These are phyloP conservation scores for Pythium scleroteichum DNA, from an alignment of 352 stramenopile species.

Conservation along the genomic window DNA sequence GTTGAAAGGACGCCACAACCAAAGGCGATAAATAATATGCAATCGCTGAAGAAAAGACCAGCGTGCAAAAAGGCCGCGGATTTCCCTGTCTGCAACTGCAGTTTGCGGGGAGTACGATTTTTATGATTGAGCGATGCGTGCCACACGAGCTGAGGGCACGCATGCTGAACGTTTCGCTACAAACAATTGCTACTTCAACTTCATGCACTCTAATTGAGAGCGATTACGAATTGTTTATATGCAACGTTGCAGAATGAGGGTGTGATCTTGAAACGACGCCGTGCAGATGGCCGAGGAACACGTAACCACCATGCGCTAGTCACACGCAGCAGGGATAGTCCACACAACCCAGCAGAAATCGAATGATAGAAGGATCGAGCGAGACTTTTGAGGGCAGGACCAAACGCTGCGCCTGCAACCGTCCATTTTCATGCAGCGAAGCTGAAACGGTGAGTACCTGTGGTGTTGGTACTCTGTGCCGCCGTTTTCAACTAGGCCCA, in stretches of 20 bases:
- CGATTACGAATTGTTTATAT: neutral
- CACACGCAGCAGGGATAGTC: neutral
- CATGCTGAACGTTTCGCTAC: no score
- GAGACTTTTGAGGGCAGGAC: neutral
- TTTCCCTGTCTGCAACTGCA: no score
- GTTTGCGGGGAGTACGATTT: neutral
- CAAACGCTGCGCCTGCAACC: constrained; percentile 9
- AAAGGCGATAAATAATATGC: neutral
- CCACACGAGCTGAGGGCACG: no score
- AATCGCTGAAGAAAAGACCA: neutral
- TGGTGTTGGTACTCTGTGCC: no score
- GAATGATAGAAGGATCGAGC: neutral
- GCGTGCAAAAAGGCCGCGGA: neutral
- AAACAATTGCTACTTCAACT: no score
- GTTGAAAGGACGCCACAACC: neutral
- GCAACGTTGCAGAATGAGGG: neutral
- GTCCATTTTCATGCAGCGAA: constrained; percentile 5
- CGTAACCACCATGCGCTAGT: constrained; percentile 2
- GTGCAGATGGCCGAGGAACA: neutral
- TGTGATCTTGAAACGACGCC: constrained; percentile 28
- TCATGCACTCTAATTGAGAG: no score
- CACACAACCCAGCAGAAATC: neutral
- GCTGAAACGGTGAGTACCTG: no score
- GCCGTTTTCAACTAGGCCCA: no score
- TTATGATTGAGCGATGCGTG: no score